A percentile compares a stretch with the other conserved stretches of the same genome.
Evolutionary conservation across 768 basidiomycete species (phyloP).

Genomic region (Lanmaoa rubissima): DNA sequence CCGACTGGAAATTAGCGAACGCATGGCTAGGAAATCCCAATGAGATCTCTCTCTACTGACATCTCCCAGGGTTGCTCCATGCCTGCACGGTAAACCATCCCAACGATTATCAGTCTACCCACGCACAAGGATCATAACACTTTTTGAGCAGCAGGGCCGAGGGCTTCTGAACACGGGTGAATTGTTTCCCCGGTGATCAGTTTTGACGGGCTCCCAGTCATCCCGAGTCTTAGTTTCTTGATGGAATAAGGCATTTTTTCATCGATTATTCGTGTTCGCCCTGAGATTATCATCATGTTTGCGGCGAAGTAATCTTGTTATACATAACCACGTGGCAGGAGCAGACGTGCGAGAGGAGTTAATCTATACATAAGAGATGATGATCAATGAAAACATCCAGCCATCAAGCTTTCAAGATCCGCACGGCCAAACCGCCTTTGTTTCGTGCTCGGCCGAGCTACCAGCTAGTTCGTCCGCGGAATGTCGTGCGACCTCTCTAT

Average conservation of each 20-base stretch:
- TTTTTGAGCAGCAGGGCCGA: background rate
- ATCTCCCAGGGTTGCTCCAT: slow-evolving; percentile 9
- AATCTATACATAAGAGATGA: background rate
- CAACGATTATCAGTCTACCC: background rate
- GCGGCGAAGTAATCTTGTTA: background rate
- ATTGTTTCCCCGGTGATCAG: slow-evolving; percentile 1
- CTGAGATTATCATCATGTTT: slow-evolving; percentile 3
- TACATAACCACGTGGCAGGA: background rate
- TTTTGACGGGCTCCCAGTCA: background rate
- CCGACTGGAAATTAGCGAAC: background rate
- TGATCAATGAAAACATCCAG: background rate
- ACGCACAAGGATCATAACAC: background rate
- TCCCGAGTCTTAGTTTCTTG: background rate
- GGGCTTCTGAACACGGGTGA: background rate
- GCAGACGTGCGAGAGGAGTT: background rate
- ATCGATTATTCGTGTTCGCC: slow-evolving; percentile 3
- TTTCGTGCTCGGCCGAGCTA: background rate
- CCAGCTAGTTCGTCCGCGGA: slow-evolving; percentile 1
- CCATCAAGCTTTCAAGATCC: background rate
- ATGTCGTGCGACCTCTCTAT: background rate
- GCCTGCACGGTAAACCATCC: background rate
- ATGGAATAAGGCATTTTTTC: background rate
- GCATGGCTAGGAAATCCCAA: background rate
- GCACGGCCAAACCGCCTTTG: background rate
- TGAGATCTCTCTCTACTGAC: background rate